Percentiles rank a stretch among this genome's conserved stretches.
These are phyloP conservation scores for Claviceps sp. DNA, from an alignment of 2,329 filamentous ascomycete species.

Conservation along the genomic window DNA sequence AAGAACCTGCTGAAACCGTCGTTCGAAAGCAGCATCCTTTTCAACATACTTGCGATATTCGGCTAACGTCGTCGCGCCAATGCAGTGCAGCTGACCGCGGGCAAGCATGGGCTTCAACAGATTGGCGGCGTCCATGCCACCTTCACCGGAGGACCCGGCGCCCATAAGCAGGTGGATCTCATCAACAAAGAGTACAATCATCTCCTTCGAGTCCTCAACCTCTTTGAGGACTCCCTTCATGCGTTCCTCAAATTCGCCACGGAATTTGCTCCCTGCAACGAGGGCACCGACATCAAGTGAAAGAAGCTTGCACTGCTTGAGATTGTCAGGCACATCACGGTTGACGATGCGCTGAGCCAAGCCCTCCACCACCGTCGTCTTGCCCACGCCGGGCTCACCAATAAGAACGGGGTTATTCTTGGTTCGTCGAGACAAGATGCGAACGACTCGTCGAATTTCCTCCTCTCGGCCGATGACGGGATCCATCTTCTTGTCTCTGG, in stretches of 20 bases:
- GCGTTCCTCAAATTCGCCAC: conserved; percentile 95
- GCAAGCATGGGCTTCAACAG: conserved; percentile 96
- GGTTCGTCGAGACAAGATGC: conserved; percentile 82
- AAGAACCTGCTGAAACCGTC: conserved; percentile 94
- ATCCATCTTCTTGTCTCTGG: conserved; percentile 93
- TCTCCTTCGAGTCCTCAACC: conserved; percentile 86
- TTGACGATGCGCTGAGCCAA: conserved; percentile 93
- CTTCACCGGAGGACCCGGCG: conserved; percentile 84
- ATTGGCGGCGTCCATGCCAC: conserved; percentile 97
- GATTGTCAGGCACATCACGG: conserved; percentile 86
- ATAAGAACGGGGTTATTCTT: conserved; percentile 99
- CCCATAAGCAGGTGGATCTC: conserved; percentile 99
- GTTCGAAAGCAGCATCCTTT: conserved; percentile 95
- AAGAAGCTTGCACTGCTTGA: conserved; percentile 84
- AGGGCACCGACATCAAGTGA: conserved; percentile 91
- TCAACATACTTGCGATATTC: conserved; percentile 99
- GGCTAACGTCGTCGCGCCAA: conserved; percentile 85
- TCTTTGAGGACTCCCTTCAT: conserved; percentile 99
- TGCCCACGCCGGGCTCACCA: conserved; percentile 94
- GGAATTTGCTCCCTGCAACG: conserved; percentile 95
- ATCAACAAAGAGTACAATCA: conserved; percentile 95
- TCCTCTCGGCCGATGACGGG: conserved; percentile 95
- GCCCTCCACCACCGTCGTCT: conserved; percentile 95
- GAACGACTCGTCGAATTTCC: conserved; percentile 82
- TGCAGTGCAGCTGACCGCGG: conserved; percentile 91